Percentiles rank a stretch among this genome's conserved stretches.
These are phyloP conservation scores for Geosmithia putterillii DNA, from an alignment of 2,329 filamentous ascomycete species.

Conservation along the genomic window DNA sequence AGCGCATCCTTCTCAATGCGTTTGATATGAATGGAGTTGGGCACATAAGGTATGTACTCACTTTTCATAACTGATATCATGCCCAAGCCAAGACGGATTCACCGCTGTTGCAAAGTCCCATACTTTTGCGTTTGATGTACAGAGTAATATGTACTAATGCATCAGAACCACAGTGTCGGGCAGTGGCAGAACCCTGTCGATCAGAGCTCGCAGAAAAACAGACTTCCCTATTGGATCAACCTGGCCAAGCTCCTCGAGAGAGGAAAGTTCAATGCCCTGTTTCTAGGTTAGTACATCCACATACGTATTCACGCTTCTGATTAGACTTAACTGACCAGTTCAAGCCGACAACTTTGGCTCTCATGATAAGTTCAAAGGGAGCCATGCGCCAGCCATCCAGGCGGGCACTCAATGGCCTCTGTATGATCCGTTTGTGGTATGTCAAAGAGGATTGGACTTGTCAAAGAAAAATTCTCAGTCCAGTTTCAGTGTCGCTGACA, in stretches of 20 bases:
- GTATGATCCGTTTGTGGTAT: conserved; percentile 19
- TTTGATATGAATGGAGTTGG: conserved; percentile 8
- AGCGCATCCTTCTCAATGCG: conserved; percentile 7
- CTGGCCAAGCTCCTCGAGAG: conserved; percentile 49
- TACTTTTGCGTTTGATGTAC: not conserved
- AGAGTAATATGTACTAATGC: not conserved
- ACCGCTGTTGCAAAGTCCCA: too few species aligned
- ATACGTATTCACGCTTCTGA: conserved; percentile 49
- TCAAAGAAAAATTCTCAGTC: not conserved
- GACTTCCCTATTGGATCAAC: conserved; percentile 50
- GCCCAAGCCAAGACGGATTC: too few species aligned
- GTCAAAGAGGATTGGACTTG: not conserved
- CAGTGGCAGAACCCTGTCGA: conserved; percentile 44
- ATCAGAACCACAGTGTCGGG: conserved; percentile 1
- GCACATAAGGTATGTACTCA: conserved; percentile 1
- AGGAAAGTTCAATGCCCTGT: conserved; percentile 51
- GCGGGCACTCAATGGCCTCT: not conserved
- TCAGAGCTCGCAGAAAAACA: conserved; percentile 46
- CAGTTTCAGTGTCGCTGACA: conserved; percentile 4
- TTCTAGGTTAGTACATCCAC: conserved; percentile 52
- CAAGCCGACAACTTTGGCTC: conserved; percentile 4
- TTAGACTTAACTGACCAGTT: conserved; percentile 47
- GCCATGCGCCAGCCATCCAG: conserved; percentile 9
- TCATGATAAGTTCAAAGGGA: conserved; percentile 1
- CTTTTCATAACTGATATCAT: conserved; percentile 3